These are phyloP conservation scores for Fraxinus latifolia DNA, from an alignment of 305 asterid genomes.

Conservation along the genomic window DNA sequence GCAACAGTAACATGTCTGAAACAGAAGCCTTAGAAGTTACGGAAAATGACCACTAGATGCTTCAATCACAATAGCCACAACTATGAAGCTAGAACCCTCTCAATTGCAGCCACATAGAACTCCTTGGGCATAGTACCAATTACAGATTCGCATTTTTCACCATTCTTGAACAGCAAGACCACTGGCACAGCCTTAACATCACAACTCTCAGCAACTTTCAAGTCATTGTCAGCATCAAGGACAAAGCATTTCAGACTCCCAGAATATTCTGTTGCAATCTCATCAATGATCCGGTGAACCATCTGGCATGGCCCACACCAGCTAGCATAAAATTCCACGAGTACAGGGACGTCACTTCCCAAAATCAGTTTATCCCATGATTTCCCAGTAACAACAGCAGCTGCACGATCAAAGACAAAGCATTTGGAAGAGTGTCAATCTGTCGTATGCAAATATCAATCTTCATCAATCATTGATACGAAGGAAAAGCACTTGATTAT, in stretches of 20 bases:
- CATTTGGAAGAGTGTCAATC: conserved; percentile 7
- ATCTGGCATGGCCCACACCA: conserved; percentile 97
- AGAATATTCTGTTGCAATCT: conserved; percentile 66
- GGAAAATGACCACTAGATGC: not conserved
- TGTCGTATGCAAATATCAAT: not conserved
- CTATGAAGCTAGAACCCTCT: conserved; percentile 59
- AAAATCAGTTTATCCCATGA: conserved; percentile 70
- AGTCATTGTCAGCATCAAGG: conserved; percentile 62
- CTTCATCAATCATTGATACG: not conserved
- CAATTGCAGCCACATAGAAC: conserved; percentile 74
- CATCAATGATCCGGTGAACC: conserved; percentile 87
- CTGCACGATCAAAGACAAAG: conserved; percentile 37
- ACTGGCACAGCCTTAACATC: conserved; percentile 88
- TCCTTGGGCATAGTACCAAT: conserved; percentile 94
- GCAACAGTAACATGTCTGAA: not conserved
- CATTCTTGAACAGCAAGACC: conserved; percentile 73
- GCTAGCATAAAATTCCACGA: conserved; percentile 75
- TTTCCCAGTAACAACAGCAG: conserved; percentile 53
- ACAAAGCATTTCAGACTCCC: conserved; percentile 73
- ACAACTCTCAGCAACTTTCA: conserved; percentile 54
- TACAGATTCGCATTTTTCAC: conserved; percentile 56
- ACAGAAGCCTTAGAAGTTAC: not conserved
- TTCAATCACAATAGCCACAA: not conserved
- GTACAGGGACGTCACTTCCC: conserved; percentile 61
- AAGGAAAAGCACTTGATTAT: not conserved